Evolutionary conservation across 768 basidiomycete species (phyloP).

Genomic region (Leccinum sublutescens): DNA sequence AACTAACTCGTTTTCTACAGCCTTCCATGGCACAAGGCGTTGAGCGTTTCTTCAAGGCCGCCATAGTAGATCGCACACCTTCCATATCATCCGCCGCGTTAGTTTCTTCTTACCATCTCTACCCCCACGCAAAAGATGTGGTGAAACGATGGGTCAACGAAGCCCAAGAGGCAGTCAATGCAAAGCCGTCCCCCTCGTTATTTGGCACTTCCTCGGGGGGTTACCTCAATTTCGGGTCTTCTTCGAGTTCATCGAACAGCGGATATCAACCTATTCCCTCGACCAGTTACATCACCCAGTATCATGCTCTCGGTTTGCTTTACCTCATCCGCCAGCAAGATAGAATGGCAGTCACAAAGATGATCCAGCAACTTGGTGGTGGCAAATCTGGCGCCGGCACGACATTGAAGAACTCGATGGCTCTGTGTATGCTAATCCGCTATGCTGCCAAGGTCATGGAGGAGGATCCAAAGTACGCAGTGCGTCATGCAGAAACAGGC

Average conservation of each 20-base stretch:
- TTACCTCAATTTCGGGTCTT: slow-evolving; percentile 71
- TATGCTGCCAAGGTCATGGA: slow-evolving; percentile 99
- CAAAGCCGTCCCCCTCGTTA: slow-evolving; percentile 74
- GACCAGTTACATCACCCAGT: slow-evolving; percentile 92
- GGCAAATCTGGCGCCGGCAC: slow-evolving; percentile 83
- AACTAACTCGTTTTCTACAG: slow-evolving; percentile 39
- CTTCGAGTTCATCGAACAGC: slow-evolving; percentile 49
- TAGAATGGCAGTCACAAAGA: slow-evolving; percentile 98
- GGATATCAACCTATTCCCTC: slow-evolving; percentile 80
- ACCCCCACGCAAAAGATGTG: slow-evolving; percentile 89
- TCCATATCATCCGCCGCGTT: slow-evolving; percentile 95
- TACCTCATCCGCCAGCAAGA: slow-evolving; percentile 97
- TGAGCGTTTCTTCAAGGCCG: slow-evolving; percentile 99
- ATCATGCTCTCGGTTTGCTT: slow-evolving; percentile 91
- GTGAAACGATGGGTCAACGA: slow-evolving; percentile 99
- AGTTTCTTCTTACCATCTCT: slow-evolving; percentile 96
- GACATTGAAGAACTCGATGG: slow-evolving; percentile 92
- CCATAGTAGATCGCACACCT: slow-evolving; percentile 95
- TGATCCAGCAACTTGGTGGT: slow-evolving; percentile 96
- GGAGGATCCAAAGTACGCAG: slow-evolving; percentile 91
- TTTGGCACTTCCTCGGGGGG: slow-evolving; percentile 56
- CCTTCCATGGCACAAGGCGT: slow-evolving; percentile 99
- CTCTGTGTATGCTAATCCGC: slow-evolving; percentile 96
- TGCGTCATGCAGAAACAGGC: not conserved
- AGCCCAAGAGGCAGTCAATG: slow-evolving; percentile 92